Percentiles rank a stretch among this genome's conserved stretches.
Conservation (phyloP, 2,329 filamentous ascomycete genomes). For the Ceratocystis papillata region DNA sequence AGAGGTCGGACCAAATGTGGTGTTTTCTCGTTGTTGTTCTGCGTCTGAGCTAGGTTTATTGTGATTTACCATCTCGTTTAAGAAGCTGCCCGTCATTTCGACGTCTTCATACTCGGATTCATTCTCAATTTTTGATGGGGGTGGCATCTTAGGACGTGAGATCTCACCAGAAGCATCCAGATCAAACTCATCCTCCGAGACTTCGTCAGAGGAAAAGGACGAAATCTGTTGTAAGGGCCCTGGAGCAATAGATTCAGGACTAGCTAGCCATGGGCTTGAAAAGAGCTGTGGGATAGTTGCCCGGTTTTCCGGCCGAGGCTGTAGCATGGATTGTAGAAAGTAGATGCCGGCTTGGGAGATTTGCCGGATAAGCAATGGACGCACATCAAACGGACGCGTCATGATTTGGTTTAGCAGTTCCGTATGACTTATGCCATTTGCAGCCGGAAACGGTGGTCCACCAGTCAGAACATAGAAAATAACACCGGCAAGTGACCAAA, state of each 20-base stretch:
- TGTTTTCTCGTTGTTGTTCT: slow-evolving; percentile 3
- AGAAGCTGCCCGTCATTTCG: slow-evolving; percentile 22
- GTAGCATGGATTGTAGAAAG: slow-evolving; percentile 68
- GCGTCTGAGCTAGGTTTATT: background rate
- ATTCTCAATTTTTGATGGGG: background rate
- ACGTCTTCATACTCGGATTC: slow-evolving; percentile 20
- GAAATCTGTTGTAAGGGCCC: slow-evolving; percentile 24
- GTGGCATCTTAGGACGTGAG: slow-evolving; percentile 10
- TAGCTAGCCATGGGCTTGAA: slow-evolving; percentile 60
- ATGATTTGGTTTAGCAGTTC: slow-evolving; percentile 81
- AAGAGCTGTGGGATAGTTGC: slow-evolving; percentile 63
- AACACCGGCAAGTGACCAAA: slow-evolving; percentile 93
- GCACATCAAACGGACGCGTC: slow-evolving; percentile 58
- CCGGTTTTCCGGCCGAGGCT: slow-evolving; percentile 65
- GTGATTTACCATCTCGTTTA: slow-evolving; percentile 18
- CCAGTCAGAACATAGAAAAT: slow-evolving; percentile 77
- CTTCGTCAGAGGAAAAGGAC: slow-evolving; percentile 48
- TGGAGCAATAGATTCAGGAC: slow-evolving; percentile 28
- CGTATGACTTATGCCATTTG: slow-evolving; percentile 62
- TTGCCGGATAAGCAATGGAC: slow-evolving; percentile 46
- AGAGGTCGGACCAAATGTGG: background rate
- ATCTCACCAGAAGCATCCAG: slow-evolving; percentile 13
- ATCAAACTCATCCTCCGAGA: slow-evolving; percentile 44
- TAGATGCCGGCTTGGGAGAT: slow-evolving; percentile 60
- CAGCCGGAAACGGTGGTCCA: slow-evolving; percentile 69